phyloP scores from a whole-genome alignment of 805 yeast species.

The Candida patagonica region DNA sequence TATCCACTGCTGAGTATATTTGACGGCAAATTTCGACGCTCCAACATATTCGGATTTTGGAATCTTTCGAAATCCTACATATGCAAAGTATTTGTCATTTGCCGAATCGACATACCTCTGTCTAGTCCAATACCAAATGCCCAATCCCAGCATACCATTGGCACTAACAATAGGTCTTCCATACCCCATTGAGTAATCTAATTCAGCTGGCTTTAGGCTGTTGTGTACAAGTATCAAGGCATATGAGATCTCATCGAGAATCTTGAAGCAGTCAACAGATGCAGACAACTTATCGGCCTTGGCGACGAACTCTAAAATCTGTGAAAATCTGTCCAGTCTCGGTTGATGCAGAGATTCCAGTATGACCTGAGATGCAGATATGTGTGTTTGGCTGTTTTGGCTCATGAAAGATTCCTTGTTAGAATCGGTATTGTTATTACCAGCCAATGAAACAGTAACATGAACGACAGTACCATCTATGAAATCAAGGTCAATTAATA shows the following conservation, averaged over 20 bases:
- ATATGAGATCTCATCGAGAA: conserved; percentile 24
- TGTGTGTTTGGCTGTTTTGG: conserved; percentile 11
- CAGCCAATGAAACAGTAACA: conserved; percentile 23
- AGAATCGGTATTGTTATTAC: conserved; percentile 15
- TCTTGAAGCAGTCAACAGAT: conserved; percentile 28
- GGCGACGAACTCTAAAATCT: conserved; percentile 25
- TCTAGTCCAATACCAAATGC: conserved; percentile 25
- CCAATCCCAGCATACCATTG: conserved; percentile 24
- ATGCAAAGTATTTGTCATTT: conserved; percentile 13
- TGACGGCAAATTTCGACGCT: conserved; percentile 7
- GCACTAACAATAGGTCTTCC: conserved; percentile 28
- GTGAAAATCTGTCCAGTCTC: conserved; percentile 26
- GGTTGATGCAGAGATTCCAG: conserved; percentile 22
- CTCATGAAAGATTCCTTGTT: conserved; percentile 20
- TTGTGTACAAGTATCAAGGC: conserved; percentile 18
- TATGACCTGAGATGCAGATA: conserved; percentile 20
- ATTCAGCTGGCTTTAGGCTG: conserved; percentile 3
- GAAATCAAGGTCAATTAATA: conserved; percentile 28
- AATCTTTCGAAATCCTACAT: conserved; percentile 17
- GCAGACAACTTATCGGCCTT: conserved; percentile 28
- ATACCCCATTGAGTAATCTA: conserved; percentile 11
- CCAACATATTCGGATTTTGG: conserved; percentile 13
- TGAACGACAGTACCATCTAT: conserved; percentile 19
- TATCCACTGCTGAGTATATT: conserved; percentile 19
- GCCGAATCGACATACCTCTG: conserved; percentile 4